phyloP scores from a whole-genome alignment of 305 asterid genomes.

The Solanum hybrid region DNA sequence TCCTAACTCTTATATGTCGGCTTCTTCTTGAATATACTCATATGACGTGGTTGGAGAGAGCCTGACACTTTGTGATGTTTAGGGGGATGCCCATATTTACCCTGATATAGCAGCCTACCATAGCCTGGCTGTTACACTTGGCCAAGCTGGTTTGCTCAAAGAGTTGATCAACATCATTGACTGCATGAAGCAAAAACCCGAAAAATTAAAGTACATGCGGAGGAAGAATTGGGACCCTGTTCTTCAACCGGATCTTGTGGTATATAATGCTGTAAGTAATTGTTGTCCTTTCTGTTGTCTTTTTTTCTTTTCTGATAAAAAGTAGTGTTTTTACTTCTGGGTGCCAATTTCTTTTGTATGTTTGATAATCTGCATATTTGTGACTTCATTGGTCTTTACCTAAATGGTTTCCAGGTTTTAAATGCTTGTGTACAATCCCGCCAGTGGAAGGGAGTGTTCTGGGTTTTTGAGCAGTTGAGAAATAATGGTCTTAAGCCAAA shows the following conservation, averaged over 20 bases:
- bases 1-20: neutral
- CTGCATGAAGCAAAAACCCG: conserved; percentile 71
- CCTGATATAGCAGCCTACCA: conserved; percentile 98
- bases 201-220: conserved; percentile 42
- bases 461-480: conserved; percentile 94
- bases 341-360: neutral
- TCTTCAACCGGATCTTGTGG: conserved; percentile 79
- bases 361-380: neutral
- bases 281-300: neutral
- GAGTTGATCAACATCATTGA: conserved; percentile 67
- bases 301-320: conserved; percentile 4
- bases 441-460: conserved; percentile 92
- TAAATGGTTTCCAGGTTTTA: conserved; percentile 46
- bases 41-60: neutral
- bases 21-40: neutral
- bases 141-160: conserved; percentile 81
- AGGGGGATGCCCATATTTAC: conserved; percentile 68
- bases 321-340: neutral
- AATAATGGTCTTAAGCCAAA: conserved; percentile 65
- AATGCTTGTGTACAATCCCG: conserved; percentile 78
- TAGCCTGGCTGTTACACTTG: conserved; percentile 69
- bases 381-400: conserved; percentile 6
- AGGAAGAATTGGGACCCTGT: conserved; percentile 77
- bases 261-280: conserved; percentile 77
- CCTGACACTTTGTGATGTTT: conserved; percentile 2